Conservation (phyloP, 352 stramenopile genomes). For the Phytopythium delawarense region DNA sequence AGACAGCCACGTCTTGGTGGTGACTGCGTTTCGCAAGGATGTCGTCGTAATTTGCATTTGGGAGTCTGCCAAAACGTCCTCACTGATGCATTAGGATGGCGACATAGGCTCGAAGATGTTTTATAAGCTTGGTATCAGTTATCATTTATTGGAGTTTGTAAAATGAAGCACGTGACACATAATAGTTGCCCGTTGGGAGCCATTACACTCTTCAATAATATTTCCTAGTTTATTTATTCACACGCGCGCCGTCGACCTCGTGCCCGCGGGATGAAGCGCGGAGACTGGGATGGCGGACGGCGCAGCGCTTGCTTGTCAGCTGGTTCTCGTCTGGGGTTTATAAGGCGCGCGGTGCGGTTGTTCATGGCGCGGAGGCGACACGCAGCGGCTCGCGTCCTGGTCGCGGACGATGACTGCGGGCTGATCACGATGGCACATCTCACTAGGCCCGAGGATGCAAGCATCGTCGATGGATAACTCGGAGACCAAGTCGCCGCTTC, state of each 20-base stretch:
- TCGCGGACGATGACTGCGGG: neutral
- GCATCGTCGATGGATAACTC: too few relatives aligned
- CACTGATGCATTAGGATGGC: too few relatives aligned
- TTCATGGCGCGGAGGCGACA: neutral
- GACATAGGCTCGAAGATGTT: too few relatives aligned
- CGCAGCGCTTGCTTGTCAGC: neutral
- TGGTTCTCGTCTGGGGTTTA: neutral
- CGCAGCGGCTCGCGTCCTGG: neutral
- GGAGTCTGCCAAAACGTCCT: too few relatives aligned
- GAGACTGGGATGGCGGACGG: neutral
- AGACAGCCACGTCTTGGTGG: neutral
- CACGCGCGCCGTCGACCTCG: neutral
- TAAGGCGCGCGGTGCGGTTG: constrained; percentile 1
- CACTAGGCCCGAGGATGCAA: too few relatives aligned
- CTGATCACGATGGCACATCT: neutral
- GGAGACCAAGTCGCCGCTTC: constrained; percentile 8
- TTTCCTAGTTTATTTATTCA: constrained; percentile 1
- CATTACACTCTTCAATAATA: too few relatives aligned
- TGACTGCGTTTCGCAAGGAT: too few relatives aligned
- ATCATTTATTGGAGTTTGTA: too few relatives aligned
- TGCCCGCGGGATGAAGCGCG: neutral
- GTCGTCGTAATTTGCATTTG: neutral
- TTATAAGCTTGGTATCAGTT: too few relatives aligned
- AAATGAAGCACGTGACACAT: too few relatives aligned
- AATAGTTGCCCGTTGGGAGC: too few relatives aligned